phyloP scores from a whole-genome alignment of 495 filamentous ascomycete species.

The Penicillium subrubescens region DNA sequence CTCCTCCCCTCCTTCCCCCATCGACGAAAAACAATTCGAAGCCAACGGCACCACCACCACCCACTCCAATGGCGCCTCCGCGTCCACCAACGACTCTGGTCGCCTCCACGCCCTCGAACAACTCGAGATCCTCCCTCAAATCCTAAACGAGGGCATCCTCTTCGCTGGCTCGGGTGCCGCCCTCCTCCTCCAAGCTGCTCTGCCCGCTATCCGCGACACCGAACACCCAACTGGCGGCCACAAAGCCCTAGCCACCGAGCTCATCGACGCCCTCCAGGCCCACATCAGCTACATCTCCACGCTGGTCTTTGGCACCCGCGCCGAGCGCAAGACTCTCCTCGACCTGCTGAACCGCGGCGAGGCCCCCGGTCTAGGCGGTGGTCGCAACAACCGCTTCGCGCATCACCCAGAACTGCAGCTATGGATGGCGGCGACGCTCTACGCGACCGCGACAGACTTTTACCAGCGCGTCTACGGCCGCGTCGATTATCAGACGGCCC shows the following conservation, averaged over 20 bases:
- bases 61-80: constrained; percentile 10
- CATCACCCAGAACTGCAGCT: constrained; percentile 32
- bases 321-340: constrained; percentile 38
- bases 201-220: constrained; percentile 34
- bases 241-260: constrained; percentile 34
- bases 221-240: constrained; percentile 14
- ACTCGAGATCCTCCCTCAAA: constrained; percentile 43
- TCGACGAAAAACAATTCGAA: constrained; percentile 27
- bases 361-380: constrained; percentile 28
- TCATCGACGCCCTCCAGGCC: constrained; percentile 38
- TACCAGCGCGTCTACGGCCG: constrained; percentile 47
- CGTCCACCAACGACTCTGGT: constrained; percentile 17
- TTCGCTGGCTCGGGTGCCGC: constrained; percentile 43
- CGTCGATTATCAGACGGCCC: constrained; percentile 40
- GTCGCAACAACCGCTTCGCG: constrained; percentile 30
- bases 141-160: constrained; percentile 44
- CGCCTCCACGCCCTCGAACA: constrained; percentile 37
- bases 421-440: constrained; percentile 45
- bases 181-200: constrained; percentile 44
- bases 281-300: constrained; percentile 43
- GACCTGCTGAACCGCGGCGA: constrained; percentile 27
- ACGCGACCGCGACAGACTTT: constrained; percentile 45
- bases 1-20: constrained; percentile 23
- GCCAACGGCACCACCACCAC: constrained; percentile 8
- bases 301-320: constrained; percentile 40